Evolutionary conservation across 495 filamentous ascomycete species (phyloP), one percentile per base, ranked within the genome.

Genomic region (Jackrogersella minutella): DNA sequence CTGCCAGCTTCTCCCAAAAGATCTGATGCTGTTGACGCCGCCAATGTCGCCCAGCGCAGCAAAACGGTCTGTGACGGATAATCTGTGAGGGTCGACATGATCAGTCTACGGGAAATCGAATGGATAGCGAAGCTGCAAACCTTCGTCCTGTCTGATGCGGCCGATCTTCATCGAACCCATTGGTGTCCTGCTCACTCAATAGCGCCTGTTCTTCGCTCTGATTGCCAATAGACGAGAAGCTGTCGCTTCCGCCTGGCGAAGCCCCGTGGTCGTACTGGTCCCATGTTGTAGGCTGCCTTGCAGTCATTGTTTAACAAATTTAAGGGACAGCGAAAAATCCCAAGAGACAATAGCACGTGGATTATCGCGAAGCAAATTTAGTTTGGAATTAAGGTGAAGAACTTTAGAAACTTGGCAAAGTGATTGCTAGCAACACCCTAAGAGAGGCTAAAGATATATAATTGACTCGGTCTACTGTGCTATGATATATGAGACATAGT

Each of bases 1-100:
- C 72, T 92, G 92, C 93, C 94, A 98, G 66, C 91, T 96, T 43
- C 91, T 87, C 46, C 95, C 91, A 74, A 99, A 99, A 70, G 93
- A 97, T 67, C 96, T 88, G 68, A 98, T 88, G 73, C 91, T 95
- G 75, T 99, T 99, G 49, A 92, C 89, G 26, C 95, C 95, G 37
- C 95, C 95, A 10, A 88, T 91, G 52, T 96, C 88, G 62, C 90
- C 83, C 21, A 97, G 64, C 40, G 84, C 80, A 40, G 84, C 78
- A 33, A 93, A 76, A 33, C 89, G 86, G 72, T 90, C 81, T 39
- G 91, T 91, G 68, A 95, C 81, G 14, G 93, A 96, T 2, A 90
- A 90, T 70, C 86, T 87, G 63, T 5, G 14, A 19, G 28, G 24
- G 34, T 37, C 2, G 39, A 37, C 55, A 37, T 10, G 44, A 62